These are phyloP conservation scores for Pseudopyrenochaeta lycopersici DNA, from an alignment of 2,329 filamentous ascomycete species.

Conservation along the genomic window DNA sequence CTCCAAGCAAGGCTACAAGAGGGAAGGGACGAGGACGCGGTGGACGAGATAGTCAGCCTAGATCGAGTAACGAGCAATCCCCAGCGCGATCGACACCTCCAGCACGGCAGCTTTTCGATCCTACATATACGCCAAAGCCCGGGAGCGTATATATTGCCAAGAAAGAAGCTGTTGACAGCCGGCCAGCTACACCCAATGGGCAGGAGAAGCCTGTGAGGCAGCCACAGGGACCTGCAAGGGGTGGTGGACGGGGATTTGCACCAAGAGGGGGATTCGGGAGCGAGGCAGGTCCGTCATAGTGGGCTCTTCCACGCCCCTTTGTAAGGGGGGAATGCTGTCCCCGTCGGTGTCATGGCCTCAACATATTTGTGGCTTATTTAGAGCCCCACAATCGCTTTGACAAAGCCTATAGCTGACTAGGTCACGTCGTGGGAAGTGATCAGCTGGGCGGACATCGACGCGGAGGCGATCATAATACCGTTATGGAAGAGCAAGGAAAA, in stretches of 20 bases:
- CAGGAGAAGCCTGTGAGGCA: conserved; percentile 75
- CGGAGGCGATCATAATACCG: too few species aligned
- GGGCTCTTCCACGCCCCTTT: background rate
- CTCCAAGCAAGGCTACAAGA: conserved; percentile 41
- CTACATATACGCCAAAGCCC: conserved; percentile 73
- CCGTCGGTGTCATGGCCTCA: background rate
- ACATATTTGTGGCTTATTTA: background rate
- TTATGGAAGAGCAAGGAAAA: too few species aligned
- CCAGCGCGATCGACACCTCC: conserved; percentile 38
- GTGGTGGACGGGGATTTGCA: conserved; percentile 80
- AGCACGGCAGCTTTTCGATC: conserved; percentile 78
- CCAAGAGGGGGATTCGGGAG: conserved; percentile 61
- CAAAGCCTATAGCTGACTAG: too few species aligned
- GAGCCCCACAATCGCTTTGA: too few species aligned
- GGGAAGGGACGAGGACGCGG: conserved; percentile 51
- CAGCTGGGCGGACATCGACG: too few species aligned
- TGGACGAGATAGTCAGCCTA: conserved; percentile 48
- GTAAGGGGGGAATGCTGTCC: too few species aligned
- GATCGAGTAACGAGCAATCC: conserved; percentile 49
- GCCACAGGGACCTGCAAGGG: conserved; percentile 78
- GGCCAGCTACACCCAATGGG: conserved; percentile 64
- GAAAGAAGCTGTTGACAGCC: conserved; percentile 55
- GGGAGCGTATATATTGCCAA: conserved; percentile 60
- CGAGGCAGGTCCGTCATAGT: conserved; percentile 28
- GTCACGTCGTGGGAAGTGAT: too few species aligned